Conservation (phyloP, 805 yeast genomes). For the Cyberlindnera bimundalis region DNA sequence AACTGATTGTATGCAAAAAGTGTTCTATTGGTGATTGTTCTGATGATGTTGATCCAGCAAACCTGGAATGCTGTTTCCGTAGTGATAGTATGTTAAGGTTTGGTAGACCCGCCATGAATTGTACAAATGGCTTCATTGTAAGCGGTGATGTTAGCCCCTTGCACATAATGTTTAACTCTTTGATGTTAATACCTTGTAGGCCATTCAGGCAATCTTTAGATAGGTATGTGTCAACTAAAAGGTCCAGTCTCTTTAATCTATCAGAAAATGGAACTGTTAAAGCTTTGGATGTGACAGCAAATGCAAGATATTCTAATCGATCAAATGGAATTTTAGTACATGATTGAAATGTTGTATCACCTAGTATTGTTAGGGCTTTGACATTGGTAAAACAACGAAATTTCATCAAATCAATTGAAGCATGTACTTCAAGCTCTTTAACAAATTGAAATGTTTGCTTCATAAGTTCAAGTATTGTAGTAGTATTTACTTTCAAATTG, state of each 20-base stretch:
- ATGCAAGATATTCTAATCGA: slow-evolving; percentile 14
- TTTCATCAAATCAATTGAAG: slow-evolving; percentile 2
- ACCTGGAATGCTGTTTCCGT: slow-evolving; percentile 7
- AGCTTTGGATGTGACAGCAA: neutral
- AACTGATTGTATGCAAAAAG: slow-evolving; percentile 2
- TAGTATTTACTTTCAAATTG: neutral
- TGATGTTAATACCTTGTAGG: slow-evolving; percentile 3
- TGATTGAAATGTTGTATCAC: slow-evolving; percentile 1
- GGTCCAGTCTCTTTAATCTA: slow-evolving; percentile 14
- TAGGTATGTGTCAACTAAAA: slow-evolving; percentile 10
- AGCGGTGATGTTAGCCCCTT: slow-evolving; percentile 3
- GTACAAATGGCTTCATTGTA: slow-evolving; percentile 4
- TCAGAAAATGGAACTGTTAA: neutral
- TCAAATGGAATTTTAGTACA: neutral
- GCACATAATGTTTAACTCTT: slow-evolving; percentile 14
- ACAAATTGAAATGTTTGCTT: slow-evolving; percentile 5
- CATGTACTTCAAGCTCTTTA: slow-evolving; percentile 8
- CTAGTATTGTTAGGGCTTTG: slow-evolving; percentile 18
- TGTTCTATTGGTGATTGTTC: neutral
- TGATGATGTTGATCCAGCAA: neutral
- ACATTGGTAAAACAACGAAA: slow-evolving; percentile 2
- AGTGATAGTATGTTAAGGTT: slow-evolving; percentile 6
- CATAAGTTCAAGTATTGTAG: neutral
- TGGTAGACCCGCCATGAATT: neutral
- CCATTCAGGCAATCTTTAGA: neutral